Evolutionary conservation across 2,329 filamentous ascomycete genomes (phyloP), one percentile per base, ranked within the genome.

Genomic region (Chaetomium globosum): DNA sequence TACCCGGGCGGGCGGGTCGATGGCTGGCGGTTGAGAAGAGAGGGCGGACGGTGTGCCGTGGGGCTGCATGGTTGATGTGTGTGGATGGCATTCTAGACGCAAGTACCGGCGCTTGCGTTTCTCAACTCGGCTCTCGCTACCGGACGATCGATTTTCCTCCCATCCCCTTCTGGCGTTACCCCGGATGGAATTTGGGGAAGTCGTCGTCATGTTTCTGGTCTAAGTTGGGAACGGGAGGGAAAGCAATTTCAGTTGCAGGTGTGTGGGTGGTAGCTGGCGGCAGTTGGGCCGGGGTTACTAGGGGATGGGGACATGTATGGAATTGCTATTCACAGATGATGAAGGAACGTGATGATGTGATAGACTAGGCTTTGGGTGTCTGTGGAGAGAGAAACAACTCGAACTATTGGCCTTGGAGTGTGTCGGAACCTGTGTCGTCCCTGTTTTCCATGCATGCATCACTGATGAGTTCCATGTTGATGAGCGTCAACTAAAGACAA

Each of bases 51-150:
- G 21, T 26, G 63, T 58, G 63, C 58, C 58, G 9, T 46, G 26
- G 13, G 5, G 26, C 19, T 58, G 63, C 58, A 52, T 57, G 39
- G 5, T 12, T 36, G 33, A 36, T 19, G 39, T 16, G 57, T 39
- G 13, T 23, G 36, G 19, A 49, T 48, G 33, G 56, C 39, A 21
- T 54, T 30, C 53, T 31, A 28, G 43, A 61, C 9, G 58, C 31
- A 58, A 53, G 33, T 61, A n/a, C 58, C 58, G 53, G 58, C 58
- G 59, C 59, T 66, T 66, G 60, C 30, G 36, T 13, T 59, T 56
- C 39, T 53, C 19, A 19, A 52, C 57, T 53, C 56, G 56, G 56
- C 39, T 1, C 43, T 66, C 55, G 49, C 19, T 63, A 63, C 64
- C 51, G 51, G 52, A 56, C 23, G 60, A 63, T 57, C 52, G 28